Evolutionary conservation across 2,329 filamentous ascomycete genomes (phyloP), one percentile per base, ranked within the genome.

Genomic region (Aspergillus spinulosporus): DNA sequence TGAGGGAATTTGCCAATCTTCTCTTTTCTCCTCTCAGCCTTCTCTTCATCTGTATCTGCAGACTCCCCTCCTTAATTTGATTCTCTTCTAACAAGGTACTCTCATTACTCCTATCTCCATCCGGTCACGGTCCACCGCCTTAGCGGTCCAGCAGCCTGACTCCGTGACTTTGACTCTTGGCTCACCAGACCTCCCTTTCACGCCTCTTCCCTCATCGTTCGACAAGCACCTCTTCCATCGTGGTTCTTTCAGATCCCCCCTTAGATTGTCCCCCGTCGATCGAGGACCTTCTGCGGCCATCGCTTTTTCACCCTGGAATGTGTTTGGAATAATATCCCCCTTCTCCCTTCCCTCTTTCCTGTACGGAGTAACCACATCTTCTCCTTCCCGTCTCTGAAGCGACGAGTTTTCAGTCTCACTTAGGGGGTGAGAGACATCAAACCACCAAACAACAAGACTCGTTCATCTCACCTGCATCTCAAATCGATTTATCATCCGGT

Each of bases 151-250:
- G 46, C 29, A 8, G 42, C 44, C 34, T 37, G 34, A 37, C 34
- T 37, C 34, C 34, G 34, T 37, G 34, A 37, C 34, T 21, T 21
- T 59, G 21, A 42, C 48, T 36, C n/a, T 37, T 8, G 34, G 9
- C 34, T 37, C 9, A 8, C 42, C 59, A 54, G 49, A 46, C 56
- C 59, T 58, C 61, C 62, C 59, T 63, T 56, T 42, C 21, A 21
- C 61, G 54, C 54, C 51, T 59, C 55, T 44, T 59, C 47, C 36
- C 55, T 50, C 55, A 61, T 56, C 59, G 15, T 54, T 58, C 47
- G 54, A 52, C 60, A 56, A 54, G 54, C 59, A 57, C 54, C 56
- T 34, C 53, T 57, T 11, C 12, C 37, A 40, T 14, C 11, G 8
- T 12, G 11, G 12, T 21, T 21, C 21, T 21, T 21, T 21, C 21